Conservation (phyloP, 306 rosid genomes). For the Urtica urens region DNA sequence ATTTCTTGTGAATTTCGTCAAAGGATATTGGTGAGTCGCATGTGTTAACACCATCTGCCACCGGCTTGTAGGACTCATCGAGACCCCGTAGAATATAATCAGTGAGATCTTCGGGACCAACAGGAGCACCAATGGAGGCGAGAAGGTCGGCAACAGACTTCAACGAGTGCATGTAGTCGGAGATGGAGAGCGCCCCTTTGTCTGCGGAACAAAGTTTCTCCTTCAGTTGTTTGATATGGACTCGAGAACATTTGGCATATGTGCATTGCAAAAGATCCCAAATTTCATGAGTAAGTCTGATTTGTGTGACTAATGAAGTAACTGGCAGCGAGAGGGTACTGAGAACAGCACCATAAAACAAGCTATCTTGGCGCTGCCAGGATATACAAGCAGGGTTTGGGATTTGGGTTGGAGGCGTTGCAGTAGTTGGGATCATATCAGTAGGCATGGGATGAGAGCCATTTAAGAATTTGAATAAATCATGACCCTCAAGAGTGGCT, state of each 20-base stretch:
- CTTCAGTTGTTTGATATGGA: neutral
- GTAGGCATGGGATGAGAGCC: neutral
- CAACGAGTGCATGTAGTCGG: neutral
- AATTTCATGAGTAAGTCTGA: neutral
- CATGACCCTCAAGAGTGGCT: neutral
- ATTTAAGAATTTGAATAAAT: neutral
- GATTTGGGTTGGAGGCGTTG: neutral
- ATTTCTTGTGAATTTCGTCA: neutral
- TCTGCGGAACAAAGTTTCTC: neutral
- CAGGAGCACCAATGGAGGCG: neutral
- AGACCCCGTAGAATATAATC: neutral
- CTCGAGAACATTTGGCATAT: neutral
- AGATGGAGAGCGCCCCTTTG: neutral
- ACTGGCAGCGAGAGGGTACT: neutral
- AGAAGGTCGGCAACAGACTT: neutral
- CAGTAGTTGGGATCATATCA: too few species aligned
- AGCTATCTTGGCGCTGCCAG: neutral
- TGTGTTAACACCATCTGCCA: neutral
- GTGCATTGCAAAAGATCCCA: neutral
- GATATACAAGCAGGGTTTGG: neutral
- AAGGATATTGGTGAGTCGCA: neutral
- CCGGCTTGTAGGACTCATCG: neutral
- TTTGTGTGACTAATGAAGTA: neutral
- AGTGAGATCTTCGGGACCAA: neutral
- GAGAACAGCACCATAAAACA: neutral